Base-by-base conservation (phyloP, 306 rosid species). In the Cucumis melo region DNA sequence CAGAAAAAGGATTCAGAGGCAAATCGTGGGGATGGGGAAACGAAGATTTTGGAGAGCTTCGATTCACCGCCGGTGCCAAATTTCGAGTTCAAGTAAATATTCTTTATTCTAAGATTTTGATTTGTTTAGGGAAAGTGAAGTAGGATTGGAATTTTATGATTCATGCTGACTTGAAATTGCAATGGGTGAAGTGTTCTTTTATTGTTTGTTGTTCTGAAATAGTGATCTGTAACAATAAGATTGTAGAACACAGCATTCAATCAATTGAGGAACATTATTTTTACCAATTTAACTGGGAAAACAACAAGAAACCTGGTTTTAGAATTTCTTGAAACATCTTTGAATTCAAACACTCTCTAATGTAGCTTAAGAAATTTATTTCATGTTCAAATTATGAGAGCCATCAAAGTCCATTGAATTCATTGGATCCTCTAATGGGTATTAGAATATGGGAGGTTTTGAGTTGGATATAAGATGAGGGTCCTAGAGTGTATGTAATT, bases 61-160 rank as follows among this genome's bases (percentile, higher is more conserved):
- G 98, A 91, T 83, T 92, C 98, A 9, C 98, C 98, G 9, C 91
- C 98, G 0, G 87, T 92, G 57, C 98, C 98, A 2, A 92, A 72
- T 83, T 92, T 82, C 64, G 98, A 92, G 56, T 92, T 85, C 87
- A 92, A 90, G 82, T 92, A 85, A 92, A 74, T 38, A 38, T 80
- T 78, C 42, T 48, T 72, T 72, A 21, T 23, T 27, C 59, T 44
- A 20, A 44, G 54, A 21, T 14, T 14, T 68, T 21, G 54, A 20
- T 42, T 42, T 68, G 7, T 42, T 42, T 44, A 44, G 55, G 38
- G 55, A 1, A 46, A 68, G 36, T 68, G n/a, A 2, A 68, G 1
- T 44, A 44, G 23, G 20, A 21, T 68, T 21, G 56, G 36, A 21
- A 21, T 23, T 44, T 9, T 42, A 23, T 14, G 27, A 44, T 68